These are phyloP conservation scores for Mycena rebaudengoi DNA, from an alignment of 768 basidiomycete species.

Conservation along the genomic window DNA sequence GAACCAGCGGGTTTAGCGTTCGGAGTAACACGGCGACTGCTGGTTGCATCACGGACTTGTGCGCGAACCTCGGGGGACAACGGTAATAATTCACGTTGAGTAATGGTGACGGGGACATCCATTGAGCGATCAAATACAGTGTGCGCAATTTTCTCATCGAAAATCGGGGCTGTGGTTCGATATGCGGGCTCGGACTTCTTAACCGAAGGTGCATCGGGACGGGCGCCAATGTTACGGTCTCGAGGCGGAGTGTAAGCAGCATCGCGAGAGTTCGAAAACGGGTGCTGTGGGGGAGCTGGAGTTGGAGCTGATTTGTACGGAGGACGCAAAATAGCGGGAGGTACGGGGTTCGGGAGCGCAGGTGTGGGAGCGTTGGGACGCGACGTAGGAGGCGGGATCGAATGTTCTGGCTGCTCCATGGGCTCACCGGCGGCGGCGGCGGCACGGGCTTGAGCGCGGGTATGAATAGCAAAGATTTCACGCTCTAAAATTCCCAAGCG, in stretches of 20 bases:
- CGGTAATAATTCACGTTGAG: conserved; percentile 28
- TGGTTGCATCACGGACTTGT: conserved; percentile 26
- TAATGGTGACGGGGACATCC: conserved; percentile 29
- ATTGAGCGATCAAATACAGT: conserved; percentile 24
- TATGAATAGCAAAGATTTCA: conserved; percentile 1
- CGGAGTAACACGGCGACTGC: conserved; percentile 6
- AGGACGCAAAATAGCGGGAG: no score
- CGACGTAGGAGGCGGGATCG: no score
- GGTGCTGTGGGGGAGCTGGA: conserved; percentile 18
- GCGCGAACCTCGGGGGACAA: conserved; percentile 29
- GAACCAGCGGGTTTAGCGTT: not conserved
- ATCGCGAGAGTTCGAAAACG: conserved; percentile 8
- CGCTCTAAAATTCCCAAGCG: no score
- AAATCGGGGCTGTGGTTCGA: conserved; percentile 25
- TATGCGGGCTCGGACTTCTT: conserved; percentile 26
- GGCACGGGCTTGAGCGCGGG: conserved; percentile 12
- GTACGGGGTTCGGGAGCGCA: no score
- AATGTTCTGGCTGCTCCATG: not conserved
- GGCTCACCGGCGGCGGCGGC: conserved; percentile 9
- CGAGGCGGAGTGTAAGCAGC: conserved; percentile 23
- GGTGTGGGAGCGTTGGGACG: no score
- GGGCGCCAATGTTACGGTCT: conserved; percentile 21
- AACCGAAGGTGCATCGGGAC: not conserved
- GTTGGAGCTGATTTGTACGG: no score
- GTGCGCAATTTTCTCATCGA: conserved; percentile 25